phyloP scores from a whole-genome alignment of 495 filamentous ascomycete species.

The Thermochaetoides thermophila region DNA sequence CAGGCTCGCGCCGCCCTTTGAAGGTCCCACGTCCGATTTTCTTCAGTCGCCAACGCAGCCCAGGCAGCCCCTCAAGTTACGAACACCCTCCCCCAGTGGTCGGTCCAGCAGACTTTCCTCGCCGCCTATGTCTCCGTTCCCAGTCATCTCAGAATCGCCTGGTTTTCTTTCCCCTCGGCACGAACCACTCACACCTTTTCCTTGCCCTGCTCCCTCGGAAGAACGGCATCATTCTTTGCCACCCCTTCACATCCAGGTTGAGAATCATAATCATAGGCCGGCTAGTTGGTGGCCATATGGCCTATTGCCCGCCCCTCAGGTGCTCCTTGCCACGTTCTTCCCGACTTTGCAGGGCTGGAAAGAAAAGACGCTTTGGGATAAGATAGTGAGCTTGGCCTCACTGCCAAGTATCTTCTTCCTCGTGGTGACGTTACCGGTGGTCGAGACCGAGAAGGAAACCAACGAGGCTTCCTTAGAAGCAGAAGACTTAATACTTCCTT shows the following conservation, averaged over 20 bases:
- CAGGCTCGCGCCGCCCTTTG: conserved; percentile 16
- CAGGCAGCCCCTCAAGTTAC: conserved; percentile 13
- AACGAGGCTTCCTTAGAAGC: conserved; percentile 39
- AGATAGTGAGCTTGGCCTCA: conserved; percentile 60
- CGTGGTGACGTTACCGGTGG: conserved; percentile 82
- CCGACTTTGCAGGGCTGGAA: conserved; percentile 73
- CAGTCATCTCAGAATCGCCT: conserved; percentile 29
- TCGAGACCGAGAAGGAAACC: conserved; percentile 45
- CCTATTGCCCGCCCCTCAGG: conserved; percentile 51
- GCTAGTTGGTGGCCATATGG: conserved; percentile 62
- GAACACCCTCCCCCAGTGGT: conserved; percentile 32
- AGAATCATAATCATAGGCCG: conserved; percentile 28
- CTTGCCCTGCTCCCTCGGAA: conserved; percentile 17
- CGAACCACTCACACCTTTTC: conserved; percentile 16
- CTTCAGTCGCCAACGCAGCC: neutral
- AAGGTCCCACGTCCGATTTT: neutral
- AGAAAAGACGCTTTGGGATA: conserved; percentile 63
- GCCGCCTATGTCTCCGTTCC: conserved; percentile 27
- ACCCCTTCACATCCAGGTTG: conserved; percentile 27
- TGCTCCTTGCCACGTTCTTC: conserved; percentile 65
- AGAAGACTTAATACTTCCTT: no score
- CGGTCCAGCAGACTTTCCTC: conserved; percentile 35
- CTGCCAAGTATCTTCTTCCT: conserved; percentile 83
- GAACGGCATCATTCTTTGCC: conserved; percentile 4
- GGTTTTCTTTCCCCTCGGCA: conserved; percentile 28